Percentiles rank a stretch among this genome's conserved stretches.
Conservation (phyloP, 257 asterid genomes). For the Solanum pennellii region DNA sequence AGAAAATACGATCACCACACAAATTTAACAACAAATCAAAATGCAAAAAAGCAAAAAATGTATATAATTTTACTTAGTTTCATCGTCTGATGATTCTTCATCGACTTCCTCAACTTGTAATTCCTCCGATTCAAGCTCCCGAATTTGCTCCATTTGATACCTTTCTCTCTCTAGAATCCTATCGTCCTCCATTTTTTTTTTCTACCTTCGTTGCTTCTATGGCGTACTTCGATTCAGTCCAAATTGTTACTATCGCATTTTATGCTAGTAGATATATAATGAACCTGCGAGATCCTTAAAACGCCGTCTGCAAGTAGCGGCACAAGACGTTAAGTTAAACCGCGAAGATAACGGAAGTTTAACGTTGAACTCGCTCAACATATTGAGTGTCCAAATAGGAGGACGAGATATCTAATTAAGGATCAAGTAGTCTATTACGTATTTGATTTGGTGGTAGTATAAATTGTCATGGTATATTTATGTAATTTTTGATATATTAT, state of each 20-base stretch:
- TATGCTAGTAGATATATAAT: background rate
- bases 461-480: too few species aligned
- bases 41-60: background rate
- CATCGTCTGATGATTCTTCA: conserved; percentile 20
- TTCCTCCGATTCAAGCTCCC: conserved; percentile 63
- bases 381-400: background rate
- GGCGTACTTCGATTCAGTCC: background rate
- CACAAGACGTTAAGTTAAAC: background rate
- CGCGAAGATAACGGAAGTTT: background rate
- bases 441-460: too few species aligned
- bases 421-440: background rate
- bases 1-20: background rate
- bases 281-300: background rate
- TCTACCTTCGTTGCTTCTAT: background rate
- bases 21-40: background rate
- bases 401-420: background rate
- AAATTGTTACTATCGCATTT: background rate
- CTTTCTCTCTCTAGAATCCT: conserved; percentile 50
- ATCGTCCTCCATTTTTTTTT: conserved; percentile 27
- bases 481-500: background rate
- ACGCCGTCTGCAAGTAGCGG: background rate
- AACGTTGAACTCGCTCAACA: background rate
- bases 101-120: conserved; percentile 65
- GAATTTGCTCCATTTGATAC: conserved; percentile 63
- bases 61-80: background rate